phyloP scores from a whole-genome alignment of 2,329 filamentous ascomycete genomes.

The Diplodia scrobiculata region DNA sequence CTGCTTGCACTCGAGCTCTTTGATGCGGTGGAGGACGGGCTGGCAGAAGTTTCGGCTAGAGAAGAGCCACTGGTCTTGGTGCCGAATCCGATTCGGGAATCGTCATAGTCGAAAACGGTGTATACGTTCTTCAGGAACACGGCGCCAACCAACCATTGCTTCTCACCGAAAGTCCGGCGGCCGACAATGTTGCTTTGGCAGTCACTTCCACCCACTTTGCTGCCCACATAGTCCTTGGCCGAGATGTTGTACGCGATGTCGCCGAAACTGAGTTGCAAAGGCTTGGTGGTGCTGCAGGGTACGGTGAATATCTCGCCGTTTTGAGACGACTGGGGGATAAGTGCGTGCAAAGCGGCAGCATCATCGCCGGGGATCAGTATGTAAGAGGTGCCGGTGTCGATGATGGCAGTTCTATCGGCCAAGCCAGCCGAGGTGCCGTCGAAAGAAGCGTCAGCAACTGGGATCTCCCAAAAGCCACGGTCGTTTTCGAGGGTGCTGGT shows the following conservation, averaged over 20 bases:
- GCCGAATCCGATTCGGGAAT: conserved; percentile 60
- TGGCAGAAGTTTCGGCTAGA: conserved; percentile 21
- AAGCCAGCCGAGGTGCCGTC: conserved; percentile 57
- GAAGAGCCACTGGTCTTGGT: conserved; percentile 32
- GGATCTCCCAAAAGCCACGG: conserved; percentile 70
- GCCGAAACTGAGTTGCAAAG: conserved; percentile 68
- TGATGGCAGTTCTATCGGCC: conserved; percentile 63
- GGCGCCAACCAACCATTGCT: conserved; percentile 79
- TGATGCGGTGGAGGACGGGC: conserved; percentile 1
- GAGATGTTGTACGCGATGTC: conserved; percentile 67
- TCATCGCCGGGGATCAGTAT: conserved; percentile 70
- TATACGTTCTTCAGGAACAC: conserved; percentile 91
- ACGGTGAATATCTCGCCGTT: conserved; percentile 67
- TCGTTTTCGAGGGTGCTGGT: conserved; percentile 55
- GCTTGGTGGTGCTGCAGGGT: conserved; percentile 67
- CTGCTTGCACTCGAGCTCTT: not conserved
- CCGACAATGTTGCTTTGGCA: conserved; percentile 74
- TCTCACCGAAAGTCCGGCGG: conserved; percentile 62
- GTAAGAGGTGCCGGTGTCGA: conserved; percentile 83
- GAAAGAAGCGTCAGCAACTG: conserved; percentile 66
- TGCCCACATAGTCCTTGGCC: conserved; percentile 70
- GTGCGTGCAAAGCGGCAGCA: conserved; percentile 66
- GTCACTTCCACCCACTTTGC: conserved; percentile 39
- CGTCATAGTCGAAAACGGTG: conserved; percentile 76
- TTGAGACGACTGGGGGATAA: conserved; percentile 61